Evolutionary conservation across 1,284 basidiomycete genomes (phyloP).

Genomic region (Puccinia polysora): DNA sequence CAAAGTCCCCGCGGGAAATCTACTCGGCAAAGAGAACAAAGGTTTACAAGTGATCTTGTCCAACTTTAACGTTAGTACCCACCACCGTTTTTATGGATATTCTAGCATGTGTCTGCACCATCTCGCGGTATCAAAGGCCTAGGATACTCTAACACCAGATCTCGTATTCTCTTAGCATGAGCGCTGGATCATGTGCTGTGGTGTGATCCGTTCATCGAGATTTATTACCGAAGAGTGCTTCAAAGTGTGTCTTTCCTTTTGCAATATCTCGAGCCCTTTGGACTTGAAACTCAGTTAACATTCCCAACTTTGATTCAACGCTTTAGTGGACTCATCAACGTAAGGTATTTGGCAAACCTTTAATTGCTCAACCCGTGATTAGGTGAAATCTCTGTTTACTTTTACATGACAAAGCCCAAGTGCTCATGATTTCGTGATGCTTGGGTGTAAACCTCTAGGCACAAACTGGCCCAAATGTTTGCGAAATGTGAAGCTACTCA

Average conservation of each 20-base stretch:
- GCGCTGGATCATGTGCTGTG: conserved; percentile 66
- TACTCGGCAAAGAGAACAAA: conserved; percentile 74
- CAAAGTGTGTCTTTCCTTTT: conserved; percentile 54
- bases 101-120: neutral
- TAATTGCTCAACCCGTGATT: conserved; percentile 76
- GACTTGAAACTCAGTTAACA: too few species aligned
- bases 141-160: neutral
- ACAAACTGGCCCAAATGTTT: conserved; percentile 71
- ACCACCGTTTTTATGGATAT: conserved; percentile 12
- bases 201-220: conserved; percentile 67
- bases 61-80: conserved; percentile 51
- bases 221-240: conserved; percentile 67
- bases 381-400: conserved; percentile 54
- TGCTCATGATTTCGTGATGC: neutral
- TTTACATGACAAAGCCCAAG: neutral
- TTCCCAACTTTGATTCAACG: conserved; percentile 45
- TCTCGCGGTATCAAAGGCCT: conserved; percentile 43
- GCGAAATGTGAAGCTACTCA: conserved; percentile 75
- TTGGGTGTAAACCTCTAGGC: conserved; percentile 9
- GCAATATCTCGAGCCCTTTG: too few species aligned
- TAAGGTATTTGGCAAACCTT: conserved; percentile 78
- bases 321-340: conserved; percentile 66
- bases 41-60: conserved; percentile 70
- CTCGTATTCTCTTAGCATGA: conserved; percentile 54
- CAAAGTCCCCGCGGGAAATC: conserved; percentile 76